Conservation (phyloP, 108 stramenopile species). For the Stephanodiscus triporus region DNA sequence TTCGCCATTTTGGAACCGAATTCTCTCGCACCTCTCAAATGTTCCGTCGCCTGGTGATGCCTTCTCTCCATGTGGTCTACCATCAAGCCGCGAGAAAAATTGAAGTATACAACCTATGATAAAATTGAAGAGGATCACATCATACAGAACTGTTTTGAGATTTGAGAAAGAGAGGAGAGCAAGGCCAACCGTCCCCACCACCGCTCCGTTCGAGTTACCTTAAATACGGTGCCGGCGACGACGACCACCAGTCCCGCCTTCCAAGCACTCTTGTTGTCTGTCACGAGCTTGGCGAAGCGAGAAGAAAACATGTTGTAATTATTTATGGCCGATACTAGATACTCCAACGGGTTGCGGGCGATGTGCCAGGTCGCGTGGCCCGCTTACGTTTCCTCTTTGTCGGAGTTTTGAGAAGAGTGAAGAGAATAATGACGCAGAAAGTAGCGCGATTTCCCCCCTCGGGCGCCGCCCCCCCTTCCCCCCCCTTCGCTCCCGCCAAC, state of each 20-base stretch:
- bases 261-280: conserved; percentile 41
- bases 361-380: no score
- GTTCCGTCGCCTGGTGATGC: conserved; percentile 63
- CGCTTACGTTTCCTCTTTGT: no score
- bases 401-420: not conserved
- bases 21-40: conserved; percentile 60
- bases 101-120: conserved; percentile 54
- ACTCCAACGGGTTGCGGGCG: no score
- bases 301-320: conserved; percentile 30
- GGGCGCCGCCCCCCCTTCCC: no score
- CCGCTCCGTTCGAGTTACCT: conserved; percentile 26
- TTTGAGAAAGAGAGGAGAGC: not conserved
- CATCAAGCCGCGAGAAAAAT: conserved; percentile 61
- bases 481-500: not conserved
- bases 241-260: conserved; percentile 46
- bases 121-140: not conserved
- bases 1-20: conserved; percentile 59
- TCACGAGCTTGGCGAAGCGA: conserved; percentile 13
- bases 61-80: conserved; percentile 57
- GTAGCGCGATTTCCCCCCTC: no score
- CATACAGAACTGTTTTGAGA: not conserved
- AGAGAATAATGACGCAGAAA: not conserved
- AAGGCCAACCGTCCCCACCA: not conserved
- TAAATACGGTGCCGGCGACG: conserved; percentile 55
- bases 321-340: no score